Percentiles rank a stretch among this genome's conserved stretches.
Conservation (phyloP, 139 green algal genomes). For the Picocystis salinarum region DNA sequence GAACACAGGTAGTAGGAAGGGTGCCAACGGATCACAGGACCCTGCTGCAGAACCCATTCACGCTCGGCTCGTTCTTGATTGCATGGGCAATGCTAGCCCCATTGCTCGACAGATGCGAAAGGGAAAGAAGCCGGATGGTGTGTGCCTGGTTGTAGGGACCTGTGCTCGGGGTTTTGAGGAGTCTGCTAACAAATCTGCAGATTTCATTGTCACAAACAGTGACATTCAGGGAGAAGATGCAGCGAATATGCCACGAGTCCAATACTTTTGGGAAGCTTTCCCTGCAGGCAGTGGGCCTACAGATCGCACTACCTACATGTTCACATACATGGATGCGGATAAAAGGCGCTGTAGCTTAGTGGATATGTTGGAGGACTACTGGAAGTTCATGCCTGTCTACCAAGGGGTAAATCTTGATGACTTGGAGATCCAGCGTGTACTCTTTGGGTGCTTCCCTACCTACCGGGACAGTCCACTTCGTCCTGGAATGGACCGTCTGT, state of each 20-base stretch:
- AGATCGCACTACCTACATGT: conserved; percentile 92
- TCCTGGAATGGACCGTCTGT: conserved; percentile 47
- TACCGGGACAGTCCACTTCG: conserved; percentile 64
- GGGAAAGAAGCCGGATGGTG: conserved; percentile 68
- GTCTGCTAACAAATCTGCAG: conserved; percentile 45
- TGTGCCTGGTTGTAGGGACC: conserved; percentile 84
- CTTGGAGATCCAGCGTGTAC: conserved; percentile 51
- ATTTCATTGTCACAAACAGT: conserved; percentile 46
- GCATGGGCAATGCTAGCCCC: conserved; percentile 73
- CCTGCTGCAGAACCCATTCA: conserved; percentile 12
- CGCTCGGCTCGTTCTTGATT: conserved; percentile 65
- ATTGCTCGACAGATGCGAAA: conserved; percentile 58
- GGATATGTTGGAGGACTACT: conserved; percentile 80
- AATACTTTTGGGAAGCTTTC: conserved; percentile 49
- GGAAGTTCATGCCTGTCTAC: conserved; percentile 73
- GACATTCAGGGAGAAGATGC: background rate
- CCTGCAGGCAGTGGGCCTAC: conserved; percentile 38
- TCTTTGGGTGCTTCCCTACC: conserved; percentile 91
- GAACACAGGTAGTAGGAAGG: conserved; percentile 8
- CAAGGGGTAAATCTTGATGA: conserved; percentile 22
- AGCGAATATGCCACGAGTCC: conserved; percentile 26
- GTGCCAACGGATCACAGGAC: background rate
- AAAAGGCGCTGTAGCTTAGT: conserved; percentile 40
- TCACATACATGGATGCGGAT: conserved; percentile 75
- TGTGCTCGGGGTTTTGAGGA: conserved; percentile 50